These are phyloP conservation scores for Pseudogymnoascus sp. DNA, from an alignment of 2,329 filamentous ascomycete genomes.

Conservation along the genomic window DNA sequence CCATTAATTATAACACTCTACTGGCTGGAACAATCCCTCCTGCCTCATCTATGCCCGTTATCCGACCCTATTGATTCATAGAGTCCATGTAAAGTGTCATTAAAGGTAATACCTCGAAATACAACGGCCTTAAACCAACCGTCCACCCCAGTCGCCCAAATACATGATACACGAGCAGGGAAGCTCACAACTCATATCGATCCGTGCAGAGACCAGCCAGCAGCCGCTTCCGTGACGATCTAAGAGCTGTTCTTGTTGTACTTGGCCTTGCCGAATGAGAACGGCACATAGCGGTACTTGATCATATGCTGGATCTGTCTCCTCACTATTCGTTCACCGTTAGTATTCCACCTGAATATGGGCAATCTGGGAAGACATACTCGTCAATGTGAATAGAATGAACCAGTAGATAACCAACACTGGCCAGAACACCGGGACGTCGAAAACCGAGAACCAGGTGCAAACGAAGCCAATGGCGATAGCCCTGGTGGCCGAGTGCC, in stretches of 20 bases:
- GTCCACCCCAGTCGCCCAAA: background rate
- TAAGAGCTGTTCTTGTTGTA: constrained; percentile 58
- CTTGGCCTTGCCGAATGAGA: constrained; percentile 81
- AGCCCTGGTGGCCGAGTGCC: constrained; percentile 89
- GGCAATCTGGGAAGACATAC: constrained; percentile 46
- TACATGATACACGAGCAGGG: constrained; percentile 7
- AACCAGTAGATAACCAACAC: constrained; percentile 98
- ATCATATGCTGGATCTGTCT: constrained; percentile 99
- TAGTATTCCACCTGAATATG: background rate
- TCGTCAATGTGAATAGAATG: constrained; percentile 91
- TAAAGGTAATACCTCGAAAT: background rate
- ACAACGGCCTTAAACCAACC: background rate
- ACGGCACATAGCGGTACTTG: constrained; percentile 97
- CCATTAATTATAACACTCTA: constrained; percentile 5
- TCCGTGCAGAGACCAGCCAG: background rate
- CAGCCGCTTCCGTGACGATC: background rate
- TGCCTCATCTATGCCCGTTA: constrained; percentile 4
- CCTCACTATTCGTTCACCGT: constrained; percentile 57
- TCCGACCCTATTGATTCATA: background rate
- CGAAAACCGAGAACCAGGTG: constrained; percentile 90
- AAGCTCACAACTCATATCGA: background rate
- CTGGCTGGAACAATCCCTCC: background rate
- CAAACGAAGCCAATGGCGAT: constrained; percentile 76
- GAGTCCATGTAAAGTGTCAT: constrained; percentile 1
- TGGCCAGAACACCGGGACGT: constrained; percentile 98